Percentiles rank a stretch among this genome's conserved stretches.
These are phyloP conservation scores for Stellera chamaejasme DNA, from an alignment of 345 rosid genomes.

Conservation along the genomic window DNA sequence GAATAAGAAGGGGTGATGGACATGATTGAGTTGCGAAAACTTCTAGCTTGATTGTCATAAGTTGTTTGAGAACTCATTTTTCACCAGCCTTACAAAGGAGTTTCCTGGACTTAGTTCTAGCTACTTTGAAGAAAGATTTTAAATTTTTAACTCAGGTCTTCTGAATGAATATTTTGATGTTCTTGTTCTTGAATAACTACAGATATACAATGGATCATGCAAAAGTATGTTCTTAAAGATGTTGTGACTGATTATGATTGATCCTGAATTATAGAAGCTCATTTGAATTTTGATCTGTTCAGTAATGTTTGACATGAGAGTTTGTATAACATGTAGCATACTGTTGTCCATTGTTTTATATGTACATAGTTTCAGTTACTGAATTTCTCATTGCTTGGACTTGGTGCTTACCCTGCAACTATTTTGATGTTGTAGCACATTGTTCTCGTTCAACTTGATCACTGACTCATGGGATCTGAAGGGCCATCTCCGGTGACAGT, in stretches of 20 bases:
- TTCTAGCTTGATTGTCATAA: no score
- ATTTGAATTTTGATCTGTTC: neutral
- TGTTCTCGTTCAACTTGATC: slow-evolving; percentile 5
- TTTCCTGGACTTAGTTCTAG: no score
- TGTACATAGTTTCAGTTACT: slow-evolving; percentile 3
- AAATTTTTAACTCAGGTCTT: no score
- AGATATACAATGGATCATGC: neutral
- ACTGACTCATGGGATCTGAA: slow-evolving; percentile 79
- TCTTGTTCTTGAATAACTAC: no score
- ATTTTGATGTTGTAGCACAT: slow-evolving; percentile 11
- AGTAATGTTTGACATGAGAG: neutral
- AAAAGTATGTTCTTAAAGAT: neutral
- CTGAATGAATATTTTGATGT: no score
- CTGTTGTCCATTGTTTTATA: slow-evolving; percentile 4
- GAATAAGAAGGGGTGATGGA: no score
- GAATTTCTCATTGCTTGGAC: slow-evolving; percentile 12
- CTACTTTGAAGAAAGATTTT: no score
- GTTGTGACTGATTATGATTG: neutral
- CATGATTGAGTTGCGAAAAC: no score
- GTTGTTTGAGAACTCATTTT: no score
- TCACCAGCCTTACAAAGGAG: no score
- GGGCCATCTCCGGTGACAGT: slow-evolving; percentile 74
- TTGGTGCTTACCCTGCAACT: slow-evolving; percentile 14
- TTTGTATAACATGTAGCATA: neutral
- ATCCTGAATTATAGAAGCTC: neutral